A percentile compares a stretch with the other conserved stretches of the same genome.
Conservation (phyloP, 371 early-diverging fungal genomes). For the Zychaea mexicana region DNA sequence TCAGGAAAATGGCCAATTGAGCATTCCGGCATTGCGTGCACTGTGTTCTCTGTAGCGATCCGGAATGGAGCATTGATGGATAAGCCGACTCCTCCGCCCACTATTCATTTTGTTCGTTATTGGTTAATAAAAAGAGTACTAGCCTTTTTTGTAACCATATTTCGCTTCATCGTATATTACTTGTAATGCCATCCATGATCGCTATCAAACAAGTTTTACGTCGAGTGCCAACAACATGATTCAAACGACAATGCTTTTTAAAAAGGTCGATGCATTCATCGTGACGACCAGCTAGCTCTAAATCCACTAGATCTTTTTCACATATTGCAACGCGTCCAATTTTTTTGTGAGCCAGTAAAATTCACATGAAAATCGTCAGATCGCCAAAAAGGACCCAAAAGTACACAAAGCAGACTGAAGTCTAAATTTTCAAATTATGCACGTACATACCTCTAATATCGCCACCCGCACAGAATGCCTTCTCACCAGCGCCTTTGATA, state of each 20-base stretch:
- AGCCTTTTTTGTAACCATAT: too few relatives aligned
- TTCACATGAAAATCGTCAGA: too few relatives aligned
- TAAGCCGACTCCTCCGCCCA: slow-evolving; percentile 96
- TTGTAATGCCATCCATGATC: slow-evolving; percentile 90
- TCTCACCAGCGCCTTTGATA: not conserved
- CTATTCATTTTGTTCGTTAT: too few relatives aligned
- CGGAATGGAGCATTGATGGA: slow-evolving; percentile 92
- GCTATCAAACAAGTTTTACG: slow-evolving; percentile 82
- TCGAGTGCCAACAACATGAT: slow-evolving; percentile 87
- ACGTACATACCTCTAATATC: slow-evolving; percentile 83
- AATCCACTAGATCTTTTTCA: not conserved
- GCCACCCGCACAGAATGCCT: slow-evolving; percentile 95
- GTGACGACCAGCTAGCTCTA: not conserved
- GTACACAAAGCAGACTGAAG: too few relatives aligned
- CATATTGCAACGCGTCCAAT: too few relatives aligned
- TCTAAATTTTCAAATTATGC: too few relatives aligned
- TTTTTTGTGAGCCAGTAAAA: too few relatives aligned
- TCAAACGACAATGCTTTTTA: slow-evolving; percentile 87
- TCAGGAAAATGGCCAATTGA: slow-evolving; percentile 94
- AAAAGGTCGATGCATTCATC: slow-evolving; percentile 60
- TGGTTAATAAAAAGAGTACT: too few relatives aligned
- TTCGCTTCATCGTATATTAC: too few relatives aligned
- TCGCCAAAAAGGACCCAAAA: too few relatives aligned
- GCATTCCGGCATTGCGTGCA: slow-evolving; percentile 95
- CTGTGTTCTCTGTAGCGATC: slow-evolving; percentile 90